A percentile compares a stretch with the other conserved stretches of the same genome.
phyloP scores from a whole-genome alignment of 176 grass and related monocot species.

The Triticum dicoccoides region DNA sequence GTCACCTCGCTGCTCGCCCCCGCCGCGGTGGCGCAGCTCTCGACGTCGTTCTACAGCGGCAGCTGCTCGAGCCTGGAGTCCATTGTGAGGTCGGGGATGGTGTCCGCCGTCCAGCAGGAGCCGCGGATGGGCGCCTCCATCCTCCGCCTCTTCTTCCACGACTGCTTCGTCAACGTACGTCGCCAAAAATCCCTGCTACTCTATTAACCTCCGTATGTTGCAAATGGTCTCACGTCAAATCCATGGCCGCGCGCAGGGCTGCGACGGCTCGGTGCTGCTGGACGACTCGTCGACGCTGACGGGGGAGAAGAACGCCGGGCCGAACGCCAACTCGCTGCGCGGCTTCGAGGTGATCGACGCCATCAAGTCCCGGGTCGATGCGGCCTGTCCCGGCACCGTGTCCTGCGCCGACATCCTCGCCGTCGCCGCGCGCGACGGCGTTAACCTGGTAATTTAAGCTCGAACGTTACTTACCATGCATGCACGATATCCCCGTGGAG shows the following conservation, averaged over 20 bases:
- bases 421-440: conserved; percentile 69
- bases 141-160: conserved; percentile 95
- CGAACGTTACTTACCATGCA: not conserved
- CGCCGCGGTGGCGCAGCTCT: not conserved
- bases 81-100: not conserved
- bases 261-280: conserved; percentile 80
- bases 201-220: no score
- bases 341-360: conserved; percentile 81
- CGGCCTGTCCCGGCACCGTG: conserved; percentile 42
- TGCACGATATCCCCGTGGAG: not conserved
- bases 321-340: conserved; percentile 75
- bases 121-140: conserved; percentile 69
- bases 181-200: not conserved
- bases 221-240: not conserved
- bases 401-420: conserved; percentile 93
- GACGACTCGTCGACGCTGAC: conserved; percentile 67
- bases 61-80: conserved; percentile 14
- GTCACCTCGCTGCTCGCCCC: not conserved
- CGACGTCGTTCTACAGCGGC: not conserved
- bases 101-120: not conserved
- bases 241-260: conserved; percentile 43
- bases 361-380: conserved; percentile 67
- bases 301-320: conserved; percentile 80
- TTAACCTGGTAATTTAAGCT: conserved; percentile 51
- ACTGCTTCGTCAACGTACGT: conserved; percentile 88